Evolutionary conservation across 2,329 filamentous ascomycete genomes (phyloP), one percentile per base, ranked within the genome.

Genomic region (Colletotrichum tanaceti): DNA sequence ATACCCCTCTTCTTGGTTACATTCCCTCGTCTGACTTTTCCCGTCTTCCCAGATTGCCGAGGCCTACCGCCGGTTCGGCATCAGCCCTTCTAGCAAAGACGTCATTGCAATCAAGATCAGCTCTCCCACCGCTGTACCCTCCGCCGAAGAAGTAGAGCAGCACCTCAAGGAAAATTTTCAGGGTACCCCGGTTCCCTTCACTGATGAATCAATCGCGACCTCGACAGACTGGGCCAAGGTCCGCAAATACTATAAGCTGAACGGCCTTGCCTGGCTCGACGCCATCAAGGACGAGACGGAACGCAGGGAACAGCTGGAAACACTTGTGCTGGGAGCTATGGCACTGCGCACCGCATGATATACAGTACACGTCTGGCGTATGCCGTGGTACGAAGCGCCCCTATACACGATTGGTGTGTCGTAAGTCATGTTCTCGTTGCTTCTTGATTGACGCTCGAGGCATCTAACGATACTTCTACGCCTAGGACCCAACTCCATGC

Each of bases 61-160:
- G 73, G 91, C 94, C 0, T 98, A 98, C 80, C 91, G 93, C 39
- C 90, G 91, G 62, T 97, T 96, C 75, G 96, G 96, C 55, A 90
- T 98, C 66, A 84, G 87, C 0, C 88, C 93, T 14, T 81, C 84
- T 13, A 96, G 91, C 2, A 90, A 85, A 52, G 80, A 90, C 73
- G 80, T 99, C n/a, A 82, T 98, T 3, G 89, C 93, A 7, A 85
- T 98, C 75, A 98, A 98, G 77, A 85, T 98, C 28, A 86, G 90
- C 11, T 83, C 85, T 18, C 82, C 83, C 0, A 79, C 76, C 2
- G 77, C 79, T 41, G 79, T 82, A 54, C 81, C 83, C 6, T 78
- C 83, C 3, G 80, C 87, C 43, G 81, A 85, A 20, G 76, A 84
- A 13, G 78, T 90, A 49, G 82, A 82, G 74, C 72, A 76, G 1